Evolutionary conservation across 805 yeast genomes (phyloP).

Genomic region (Ogataea pignaliae): DNA sequence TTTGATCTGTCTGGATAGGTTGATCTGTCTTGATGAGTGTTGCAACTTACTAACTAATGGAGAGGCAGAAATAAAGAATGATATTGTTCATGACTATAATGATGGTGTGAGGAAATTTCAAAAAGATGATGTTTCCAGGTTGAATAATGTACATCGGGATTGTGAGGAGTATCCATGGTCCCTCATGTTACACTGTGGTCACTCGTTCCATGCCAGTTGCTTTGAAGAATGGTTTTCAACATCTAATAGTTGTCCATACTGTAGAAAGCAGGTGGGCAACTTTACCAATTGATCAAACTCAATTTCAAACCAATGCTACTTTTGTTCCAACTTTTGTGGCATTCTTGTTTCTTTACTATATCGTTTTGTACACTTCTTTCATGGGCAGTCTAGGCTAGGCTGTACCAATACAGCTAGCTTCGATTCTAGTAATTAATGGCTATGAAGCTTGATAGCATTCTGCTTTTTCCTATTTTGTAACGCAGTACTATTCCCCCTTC

Average conservation of each 20-base stretch:
- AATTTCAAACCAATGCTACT: too few relatives aligned
- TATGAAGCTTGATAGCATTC: too few relatives aligned
- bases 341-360: too few relatives aligned
- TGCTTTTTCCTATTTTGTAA: too few relatives aligned
- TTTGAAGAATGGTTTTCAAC: conserved; percentile 37
- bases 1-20: conserved; percentile 14
- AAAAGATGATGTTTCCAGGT: too few relatives aligned
- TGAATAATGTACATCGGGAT: neutral
- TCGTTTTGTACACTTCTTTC: neutral
- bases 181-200: conserved; percentile 31
- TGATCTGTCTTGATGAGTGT: conserved; percentile 13
- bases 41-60: neutral
- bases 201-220: conserved; percentile 37
- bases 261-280: conserved; percentile 24
- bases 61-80: neutral
- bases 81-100: neutral
- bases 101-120: too few relatives aligned
- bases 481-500: too few relatives aligned
- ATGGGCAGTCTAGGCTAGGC: neutral
- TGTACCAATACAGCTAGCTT: too few relatives aligned
- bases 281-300: neutral
- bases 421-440: too few relatives aligned
- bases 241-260: conserved; percentile 39
- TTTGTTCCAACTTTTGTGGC: neutral
- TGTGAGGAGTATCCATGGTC: neutral